Conservation (phyloP, 2,329 filamentous ascomycete genomes). For the Penicillium sp. region DNA sequence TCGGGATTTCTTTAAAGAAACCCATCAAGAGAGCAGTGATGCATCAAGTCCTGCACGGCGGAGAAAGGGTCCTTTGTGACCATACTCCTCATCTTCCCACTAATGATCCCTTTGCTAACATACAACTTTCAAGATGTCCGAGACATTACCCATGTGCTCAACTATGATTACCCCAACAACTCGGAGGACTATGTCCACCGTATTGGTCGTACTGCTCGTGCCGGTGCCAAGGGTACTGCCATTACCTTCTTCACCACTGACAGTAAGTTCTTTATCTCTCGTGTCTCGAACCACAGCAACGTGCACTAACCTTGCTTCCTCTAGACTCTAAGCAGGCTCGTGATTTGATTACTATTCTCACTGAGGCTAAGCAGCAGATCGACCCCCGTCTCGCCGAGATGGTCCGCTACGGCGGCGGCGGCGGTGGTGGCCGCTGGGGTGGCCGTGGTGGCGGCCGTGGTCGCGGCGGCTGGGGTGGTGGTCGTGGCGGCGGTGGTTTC, state of each 20-base stretch:
- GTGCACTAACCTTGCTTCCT: slow-evolving; percentile 16
- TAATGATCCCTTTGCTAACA: slow-evolving; percentile 69
- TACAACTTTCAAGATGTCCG: slow-evolving; percentile 84
- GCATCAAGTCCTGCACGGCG: slow-evolving; percentile 60
- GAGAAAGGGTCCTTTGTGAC: slow-evolving; percentile 50
- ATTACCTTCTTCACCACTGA: slow-evolving; percentile 99
- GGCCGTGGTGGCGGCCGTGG: slow-evolving; percentile 61
- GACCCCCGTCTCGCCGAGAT: slow-evolving; percentile 95
- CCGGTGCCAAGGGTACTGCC: slow-evolving; percentile 86
- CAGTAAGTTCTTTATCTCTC: slow-evolving; percentile 63
- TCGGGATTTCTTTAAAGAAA: slow-evolving; percentile 40
- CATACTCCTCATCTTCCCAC: slow-evolving; percentile 39
- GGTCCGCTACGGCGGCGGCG: slow-evolving; percentile 84
- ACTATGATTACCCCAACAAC: slow-evolving; percentile 99
- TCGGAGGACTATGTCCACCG: slow-evolving; percentile 67
- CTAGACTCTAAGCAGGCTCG: slow-evolving; percentile 89
- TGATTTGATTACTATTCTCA: slow-evolving; percentile 88
- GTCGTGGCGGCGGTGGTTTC: slow-evolving; percentile 49
- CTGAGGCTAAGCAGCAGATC: slow-evolving; percentile 96
- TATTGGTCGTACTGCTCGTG: slow-evolving; percentile 66
- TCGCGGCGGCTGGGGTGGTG: slow-evolving; percentile 57
- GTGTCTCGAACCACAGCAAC: background rate
- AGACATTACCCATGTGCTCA: slow-evolving; percentile 99
- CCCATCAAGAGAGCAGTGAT: slow-evolving; percentile 56
- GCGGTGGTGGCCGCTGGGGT: slow-evolving; percentile 66